phyloP scores from a whole-genome alignment of 805 yeast genomes.

The Metschnikowia noctiluminum region DNA sequence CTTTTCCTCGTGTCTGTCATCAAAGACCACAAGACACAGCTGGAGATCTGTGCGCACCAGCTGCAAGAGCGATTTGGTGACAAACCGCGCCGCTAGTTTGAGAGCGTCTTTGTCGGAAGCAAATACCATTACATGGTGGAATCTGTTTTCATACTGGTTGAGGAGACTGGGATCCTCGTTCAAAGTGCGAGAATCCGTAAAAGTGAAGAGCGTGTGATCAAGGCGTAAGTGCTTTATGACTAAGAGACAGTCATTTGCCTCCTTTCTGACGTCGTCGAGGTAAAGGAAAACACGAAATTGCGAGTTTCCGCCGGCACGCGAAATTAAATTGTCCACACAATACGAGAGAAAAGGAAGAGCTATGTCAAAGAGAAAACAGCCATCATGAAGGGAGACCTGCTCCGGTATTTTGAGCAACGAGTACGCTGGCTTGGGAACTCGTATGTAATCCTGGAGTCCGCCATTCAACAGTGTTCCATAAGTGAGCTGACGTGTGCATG shows the following conservation, averaged over 20 bases:
- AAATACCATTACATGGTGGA: slow-evolving; percentile 16
- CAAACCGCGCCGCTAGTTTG: slow-evolving; percentile 5
- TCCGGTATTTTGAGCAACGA: slow-evolving; percentile 28
- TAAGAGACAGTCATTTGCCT: slow-evolving; percentile 37
- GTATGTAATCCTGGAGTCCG: slow-evolving; percentile 37
- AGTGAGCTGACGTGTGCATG: slow-evolving; percentile 23
- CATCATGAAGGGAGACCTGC: slow-evolving; percentile 34
- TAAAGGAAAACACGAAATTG: slow-evolving; percentile 24
- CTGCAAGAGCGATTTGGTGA: background rate
- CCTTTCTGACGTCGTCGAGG: slow-evolving; percentile 26
- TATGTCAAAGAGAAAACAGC: slow-evolving; percentile 31
- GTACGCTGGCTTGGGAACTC: slow-evolving; percentile 24
- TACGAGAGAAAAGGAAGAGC: slow-evolving; percentile 35
- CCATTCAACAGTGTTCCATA: slow-evolving; percentile 38
- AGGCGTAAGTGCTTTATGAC: slow-evolving; percentile 27
- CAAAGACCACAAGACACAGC: slow-evolving; percentile 9
- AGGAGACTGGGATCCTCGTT: slow-evolving; percentile 1
- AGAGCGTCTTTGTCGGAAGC: slow-evolving; percentile 7
- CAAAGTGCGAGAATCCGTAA: slow-evolving; percentile 12
- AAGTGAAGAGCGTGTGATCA: slow-evolving; percentile 14
- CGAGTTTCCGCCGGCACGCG: background rate
- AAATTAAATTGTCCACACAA: slow-evolving; percentile 19
- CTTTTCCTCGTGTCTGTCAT: background rate
- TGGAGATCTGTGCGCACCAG: background rate
- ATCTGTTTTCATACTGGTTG: slow-evolving; percentile 7